Base-by-base conservation (phyloP, 768 basidiomycete genomes). In the Boletus pseudopeckii region DNA sequence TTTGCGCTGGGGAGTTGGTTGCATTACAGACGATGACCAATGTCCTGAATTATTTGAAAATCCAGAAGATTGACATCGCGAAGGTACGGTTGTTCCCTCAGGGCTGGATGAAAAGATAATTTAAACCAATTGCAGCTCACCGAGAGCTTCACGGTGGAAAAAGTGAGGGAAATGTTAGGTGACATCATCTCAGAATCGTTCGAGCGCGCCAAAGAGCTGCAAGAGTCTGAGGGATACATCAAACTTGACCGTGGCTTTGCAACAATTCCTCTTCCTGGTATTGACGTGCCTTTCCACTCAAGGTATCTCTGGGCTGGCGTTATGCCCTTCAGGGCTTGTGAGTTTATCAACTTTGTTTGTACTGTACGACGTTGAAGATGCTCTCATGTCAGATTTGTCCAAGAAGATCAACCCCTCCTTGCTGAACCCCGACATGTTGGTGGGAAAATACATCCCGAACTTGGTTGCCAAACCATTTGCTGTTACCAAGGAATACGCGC, bases 281-380 rank as follows among this genome's bases (percentile, higher is more conserved):
- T 99, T 63, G 97, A 98, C 64, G 97, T 99, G 1, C 97, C 97
- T 5, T 99, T 99, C 90, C 97, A 99, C 72, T 98, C 97, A 4
- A 89, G 95, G 55, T 99, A 98, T 73, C 82, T 99, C 37, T 99
- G 97, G 97, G 95, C 95, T 15, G 94, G 94, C 67, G 94, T 97
- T 28, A 80, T 96, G 85, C 92, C 95, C 10, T 96, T 97, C 90
- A 85, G 94, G 61, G 91, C 92, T 52, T 97, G 90, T 93, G 67
- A 74, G 90, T 81, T 22, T 47, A n/a, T 33, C 9, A 6, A 30
- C 14, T 34, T 37, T 44, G 43, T 44, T 50, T 36, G 49, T 42
- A 48, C 17, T 42, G 43, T 48, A 13, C 22, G 24, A 17, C 5
- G 26, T 42, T 55, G 30, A 60, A 34, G 7, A 28, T 14, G 20